Conservation (phyloP, 176 grass and related monocot species). For the Carex pumila region DNA sequence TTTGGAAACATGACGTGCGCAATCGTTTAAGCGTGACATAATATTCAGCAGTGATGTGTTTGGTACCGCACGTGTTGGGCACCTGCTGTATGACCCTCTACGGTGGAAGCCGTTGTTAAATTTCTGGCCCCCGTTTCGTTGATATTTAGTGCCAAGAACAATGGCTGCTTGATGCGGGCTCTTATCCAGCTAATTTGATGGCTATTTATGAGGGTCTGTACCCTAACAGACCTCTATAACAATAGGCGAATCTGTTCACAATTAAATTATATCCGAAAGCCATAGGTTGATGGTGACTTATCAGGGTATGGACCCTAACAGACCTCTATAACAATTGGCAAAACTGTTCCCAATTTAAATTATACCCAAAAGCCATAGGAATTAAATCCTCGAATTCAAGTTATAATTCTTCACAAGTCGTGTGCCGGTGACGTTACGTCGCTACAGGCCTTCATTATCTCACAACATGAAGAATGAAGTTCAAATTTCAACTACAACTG, state of each 20-base stretch:
- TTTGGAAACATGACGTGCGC: background rate
- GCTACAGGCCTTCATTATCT: too few species aligned
- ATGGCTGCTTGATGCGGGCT: background rate
- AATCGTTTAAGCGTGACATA: background rate
- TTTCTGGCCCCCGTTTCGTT: background rate
- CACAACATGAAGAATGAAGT: too few species aligned
- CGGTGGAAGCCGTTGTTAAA: background rate
- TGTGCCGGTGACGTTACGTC: too few species aligned
- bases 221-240: background rate
- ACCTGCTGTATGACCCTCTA: background rate
- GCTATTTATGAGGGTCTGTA: too few species aligned
- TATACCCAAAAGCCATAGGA: background rate
- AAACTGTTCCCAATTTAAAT: background rate
- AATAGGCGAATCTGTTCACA: background rate
- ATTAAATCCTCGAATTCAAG: background rate
- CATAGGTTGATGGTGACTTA: background rate
- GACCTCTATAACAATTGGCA: background rate
- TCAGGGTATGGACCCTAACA: background rate
- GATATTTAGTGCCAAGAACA: background rate
- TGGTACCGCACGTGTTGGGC: background rate
- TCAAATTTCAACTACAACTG: too few species aligned
- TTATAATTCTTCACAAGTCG: too few species aligned
- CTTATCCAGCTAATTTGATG: background rate
- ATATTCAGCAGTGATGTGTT: background rate
- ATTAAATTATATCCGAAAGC: background rate